Percentiles rank a stretch among this genome's conserved stretches.
These are phyloP conservation scores for Phylloporus sp. DNA, from an alignment of 768 basidiomycete species.

Conservation along the genomic window DNA sequence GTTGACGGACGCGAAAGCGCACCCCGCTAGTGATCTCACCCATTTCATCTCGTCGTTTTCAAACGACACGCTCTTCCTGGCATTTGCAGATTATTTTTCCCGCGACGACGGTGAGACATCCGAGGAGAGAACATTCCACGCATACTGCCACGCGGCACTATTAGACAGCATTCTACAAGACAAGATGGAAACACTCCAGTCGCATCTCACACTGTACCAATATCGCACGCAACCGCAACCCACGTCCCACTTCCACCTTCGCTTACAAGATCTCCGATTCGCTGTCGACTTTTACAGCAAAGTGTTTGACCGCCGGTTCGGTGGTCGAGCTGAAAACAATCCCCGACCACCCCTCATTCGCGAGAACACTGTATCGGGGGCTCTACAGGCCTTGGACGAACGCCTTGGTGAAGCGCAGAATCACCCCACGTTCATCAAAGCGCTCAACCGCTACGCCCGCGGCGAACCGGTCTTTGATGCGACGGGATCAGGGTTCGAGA, in stretches of 20 bases:
- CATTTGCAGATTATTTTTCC: slow-evolving; percentile 77
- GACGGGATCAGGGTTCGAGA: slow-evolving; percentile 6
- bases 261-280: slow-evolving; percentile 70
- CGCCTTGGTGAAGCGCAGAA: slow-evolving; percentile 42
- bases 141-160: slow-evolving; percentile 69
- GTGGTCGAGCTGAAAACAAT: slow-evolving; percentile 64
- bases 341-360: slow-evolving; percentile 63
- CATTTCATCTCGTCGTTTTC: slow-evolving; percentile 87
- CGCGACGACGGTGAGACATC: slow-evolving; percentile 54
- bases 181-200: slow-evolving; percentile 73
- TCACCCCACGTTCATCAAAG: slow-evolving; percentile 19
- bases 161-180: slow-evolving; percentile 90
- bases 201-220: slow-evolving; percentile 67
- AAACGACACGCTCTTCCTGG: slow-evolving; percentile 71
- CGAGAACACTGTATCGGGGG: slow-evolving; percentile 65
- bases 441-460: slow-evolving; percentile 51
- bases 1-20: slow-evolving; percentile 56
- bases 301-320: slow-evolving; percentile 69
- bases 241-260: slow-evolving; percentile 59
- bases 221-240: slow-evolving; percentile 57
- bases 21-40: slow-evolving; percentile 68
- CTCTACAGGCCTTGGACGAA: slow-evolving; percentile 57
- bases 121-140: slow-evolving; percentile 57
- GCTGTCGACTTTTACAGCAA: slow-evolving; percentile 72
- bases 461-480: slow-evolving; percentile 40